Base-by-base conservation (phyloP, 2,329 filamentous ascomycete genomes). In the Fusarium sp. region DNA sequence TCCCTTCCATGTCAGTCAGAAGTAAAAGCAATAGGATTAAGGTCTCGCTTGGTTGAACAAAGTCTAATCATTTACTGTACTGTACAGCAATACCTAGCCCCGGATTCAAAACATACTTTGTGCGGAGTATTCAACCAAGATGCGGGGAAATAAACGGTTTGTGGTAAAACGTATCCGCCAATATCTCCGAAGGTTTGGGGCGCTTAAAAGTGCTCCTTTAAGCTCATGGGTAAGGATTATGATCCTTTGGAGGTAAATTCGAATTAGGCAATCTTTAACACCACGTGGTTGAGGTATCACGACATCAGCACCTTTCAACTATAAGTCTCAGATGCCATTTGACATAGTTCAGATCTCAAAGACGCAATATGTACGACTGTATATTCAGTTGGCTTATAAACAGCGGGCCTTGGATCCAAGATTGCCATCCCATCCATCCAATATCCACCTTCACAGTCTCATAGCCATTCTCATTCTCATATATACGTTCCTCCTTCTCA, bases 281-380 rank as follows among this genome's bases (percentile, higher is more conserved):
- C 46, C 40, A 47, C 33, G 40, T 61, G 52, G 45, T n/a, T 33
- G 5, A 33, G 10, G 31, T 14, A 15, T 15, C 31, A 33, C 33
- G 13, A 17, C 31, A 33, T 33, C 31, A 41, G 13, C 33, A 17
- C 33, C 4, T 31, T 31, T 31, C 13, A 11, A 31, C 13, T 13
- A 31, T 31, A 31, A 8, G 50, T 20, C 20, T 35, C 31, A 13
- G 20, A 36, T 36, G n/a, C 4, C 0, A 9, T 5, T 11, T 4
- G 20, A 8, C 3, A 53, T 15, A 3, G 21, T 14, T 6, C 4
- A 23, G 31, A 17, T 41, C 20, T 25, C 14, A 39, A 45, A 21
- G 35, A 29, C 21, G 41, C 37, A 27, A 63, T 66, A 58, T 63
- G 62, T 52, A 62, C 47, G 25, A 40, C 21, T 36, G 31, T 66